phyloP scores from a whole-genome alignment of 2,329 filamentous ascomycete genomes.

The Beauveria sp. region DNA sequence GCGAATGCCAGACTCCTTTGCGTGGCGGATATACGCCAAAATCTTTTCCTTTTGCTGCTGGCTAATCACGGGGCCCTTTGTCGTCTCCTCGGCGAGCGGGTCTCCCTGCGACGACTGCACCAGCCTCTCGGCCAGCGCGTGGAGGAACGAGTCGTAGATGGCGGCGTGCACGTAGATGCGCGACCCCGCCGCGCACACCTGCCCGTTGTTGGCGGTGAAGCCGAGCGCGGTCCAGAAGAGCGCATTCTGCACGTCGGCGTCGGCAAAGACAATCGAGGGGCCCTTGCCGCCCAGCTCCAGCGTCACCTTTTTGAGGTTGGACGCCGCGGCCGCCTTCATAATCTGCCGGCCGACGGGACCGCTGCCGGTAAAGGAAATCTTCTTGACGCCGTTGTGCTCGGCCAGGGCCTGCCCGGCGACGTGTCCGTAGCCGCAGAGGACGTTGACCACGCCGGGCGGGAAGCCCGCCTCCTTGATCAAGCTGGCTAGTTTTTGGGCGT shows the following conservation, averaged over 20 bases:
- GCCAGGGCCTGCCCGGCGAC: slow-evolving; percentile 60
- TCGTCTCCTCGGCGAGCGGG: slow-evolving; percentile 24
- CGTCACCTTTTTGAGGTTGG: slow-evolving; percentile 47
- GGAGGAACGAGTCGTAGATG: slow-evolving; percentile 51
- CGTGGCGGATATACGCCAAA: slow-evolving; percentile 44
- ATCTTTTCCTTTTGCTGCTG: slow-evolving; percentile 57
- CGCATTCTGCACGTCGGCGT: slow-evolving; percentile 36
- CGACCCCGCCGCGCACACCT: slow-evolving; percentile 53
- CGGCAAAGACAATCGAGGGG: slow-evolving; percentile 50
- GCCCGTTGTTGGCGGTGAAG: slow-evolving; percentile 40
- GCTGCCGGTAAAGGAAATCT: slow-evolving; percentile 68
- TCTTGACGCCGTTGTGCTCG: slow-evolving; percentile 57
- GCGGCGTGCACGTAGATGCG: slow-evolving; percentile 50
- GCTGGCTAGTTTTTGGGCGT: slow-evolving; percentile 51
- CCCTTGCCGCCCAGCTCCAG: slow-evolving; percentile 55
- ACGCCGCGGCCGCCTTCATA: slow-evolving; percentile 57
- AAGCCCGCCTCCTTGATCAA: slow-evolving; percentile 65
- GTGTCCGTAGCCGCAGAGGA: slow-evolving; percentile 57
- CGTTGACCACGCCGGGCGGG: slow-evolving; percentile 65
- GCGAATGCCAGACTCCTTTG: slow-evolving; percentile 13
- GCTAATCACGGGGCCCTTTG: slow-evolving; percentile 38
- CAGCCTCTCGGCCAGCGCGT: slow-evolving; percentile 48
- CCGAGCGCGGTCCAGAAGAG: slow-evolving; percentile 23
- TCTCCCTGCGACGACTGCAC: slow-evolving; percentile 30
- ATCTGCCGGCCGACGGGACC: slow-evolving; percentile 59